These are phyloP conservation scores for Chloroidium sp. DNA, from an alignment of 163 green algal species.

Conservation along the genomic window DNA sequence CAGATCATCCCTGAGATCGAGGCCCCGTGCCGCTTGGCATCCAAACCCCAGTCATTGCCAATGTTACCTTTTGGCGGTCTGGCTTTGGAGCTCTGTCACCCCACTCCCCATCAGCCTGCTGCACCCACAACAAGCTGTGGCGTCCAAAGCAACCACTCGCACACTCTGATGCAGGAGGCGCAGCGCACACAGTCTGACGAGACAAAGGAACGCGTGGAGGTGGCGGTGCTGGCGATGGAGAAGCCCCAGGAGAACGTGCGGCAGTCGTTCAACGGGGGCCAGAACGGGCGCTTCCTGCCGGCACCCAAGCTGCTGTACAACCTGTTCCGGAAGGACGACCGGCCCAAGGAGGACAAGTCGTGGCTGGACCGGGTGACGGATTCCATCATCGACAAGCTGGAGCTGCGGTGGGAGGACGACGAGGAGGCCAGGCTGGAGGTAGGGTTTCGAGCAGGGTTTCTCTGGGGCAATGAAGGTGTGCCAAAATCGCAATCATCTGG, in stretches of 20 bases:
- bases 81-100: too few species aligned
- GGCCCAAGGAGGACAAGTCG: not conserved
- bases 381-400: conserved; percentile 1
- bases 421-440: conserved; percentile 1
- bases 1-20: too few species aligned
- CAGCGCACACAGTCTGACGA: not conserved
- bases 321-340: not conserved
- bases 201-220: not conserved
- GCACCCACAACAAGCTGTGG: not conserved
- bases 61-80: too few species aligned
- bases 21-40: too few species aligned
- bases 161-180: not conserved
- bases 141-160: not conserved
- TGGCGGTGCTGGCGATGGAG: not conserved
- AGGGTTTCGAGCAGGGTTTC: not conserved
- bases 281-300: not conserved
- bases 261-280: not conserved
- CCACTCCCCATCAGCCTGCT: not conserved
- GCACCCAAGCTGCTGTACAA: not conserved
- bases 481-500: too few species aligned
- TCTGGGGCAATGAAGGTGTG: too few species aligned
- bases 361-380: not conserved
- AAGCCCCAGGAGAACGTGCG: not conserved
- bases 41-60: too few species aligned
- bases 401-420: not conserved